Evolutionary conservation across 106 monocot genomes (phyloP), one percentile per base, ranked within the genome.

Genomic region (Gastrodia elata): DNA sequence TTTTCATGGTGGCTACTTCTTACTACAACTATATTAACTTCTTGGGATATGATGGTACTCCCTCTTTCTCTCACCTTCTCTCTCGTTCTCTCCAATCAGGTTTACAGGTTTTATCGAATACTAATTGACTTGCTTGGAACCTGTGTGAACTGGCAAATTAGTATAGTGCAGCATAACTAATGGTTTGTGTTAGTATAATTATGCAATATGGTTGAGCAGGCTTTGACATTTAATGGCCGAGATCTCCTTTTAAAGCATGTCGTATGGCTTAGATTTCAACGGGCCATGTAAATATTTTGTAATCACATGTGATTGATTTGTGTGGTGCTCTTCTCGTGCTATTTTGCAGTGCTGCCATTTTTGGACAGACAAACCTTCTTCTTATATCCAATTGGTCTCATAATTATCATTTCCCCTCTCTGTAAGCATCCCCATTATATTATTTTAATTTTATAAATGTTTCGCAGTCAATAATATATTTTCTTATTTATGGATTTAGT

Each of bases 1-100:
- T 93, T 25, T 98, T 87, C 57, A 88, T 88, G 97, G 80, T 79
- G 79, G 90, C 93, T 6, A 82, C 93, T 71, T 86, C 83, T 22
- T 93, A 98, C 82, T 98, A 98, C 75, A 82, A 90, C 72, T 98
- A 98, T 81, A 86, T 98, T 59, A 98, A 98, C 73, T 98, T 98
- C 67, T 87, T 98, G 56, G 97, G 97, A 74, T 98, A 98, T 79
- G 93, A 98, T 71, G 97, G 97, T 93, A 87, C 59, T 77, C 69
- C 18, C 36, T 18, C 65, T 35, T 18, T 4, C 67, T 35, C 18
- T 37, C 36, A 20, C 67, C 0, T 4, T 67, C 65, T 37, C 65
- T 67, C 36, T 35, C 35, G 5, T 16, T 36, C 10, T 61, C 30
- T 28, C 30, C n/a, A n/a, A n/a, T n/a, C n/a, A n/a, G n/a, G n/a